Conservation (phyloP, 2,329 filamentous ascomycete species). For the Arthroderma sp. region DNA sequence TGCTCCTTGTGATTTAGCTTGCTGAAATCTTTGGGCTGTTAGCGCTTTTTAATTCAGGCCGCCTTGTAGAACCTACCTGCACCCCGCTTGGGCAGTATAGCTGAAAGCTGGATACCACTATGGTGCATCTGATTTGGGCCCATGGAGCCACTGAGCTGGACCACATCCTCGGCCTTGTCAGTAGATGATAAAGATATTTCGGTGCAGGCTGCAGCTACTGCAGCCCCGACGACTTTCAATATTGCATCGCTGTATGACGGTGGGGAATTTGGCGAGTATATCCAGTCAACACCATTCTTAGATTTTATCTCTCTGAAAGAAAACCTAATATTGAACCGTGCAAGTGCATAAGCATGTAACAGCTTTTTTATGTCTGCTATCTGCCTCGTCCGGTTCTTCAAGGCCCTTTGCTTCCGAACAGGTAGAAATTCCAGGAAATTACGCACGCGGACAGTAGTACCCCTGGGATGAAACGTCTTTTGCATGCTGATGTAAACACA, state of each 20-base stretch:
- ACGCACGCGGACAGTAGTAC: slow-evolving; percentile 45
- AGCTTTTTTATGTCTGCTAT: slow-evolving; percentile 40
- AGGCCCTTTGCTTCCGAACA: slow-evolving; percentile 43
- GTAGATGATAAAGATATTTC: too few species aligned
- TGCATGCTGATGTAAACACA: slow-evolving; percentile 8
- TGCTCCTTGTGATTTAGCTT: slow-evolving; percentile 27
- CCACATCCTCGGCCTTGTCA: too few species aligned
- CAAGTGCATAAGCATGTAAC: slow-evolving; percentile 47
- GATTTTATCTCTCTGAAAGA: slow-evolving; percentile 43
- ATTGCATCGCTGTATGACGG: slow-evolving; percentile 40
- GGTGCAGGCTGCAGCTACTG: slow-evolving; percentile 40
- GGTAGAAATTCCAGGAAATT: slow-evolving; percentile 46
- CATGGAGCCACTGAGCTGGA: too few species aligned
- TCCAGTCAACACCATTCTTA: slow-evolving; percentile 50
- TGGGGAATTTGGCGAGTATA: slow-evolving; percentile 42
- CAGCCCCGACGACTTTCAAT: slow-evolving; percentile 42
- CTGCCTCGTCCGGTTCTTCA: slow-evolving; percentile 39
- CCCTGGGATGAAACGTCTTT: slow-evolving; percentile 42
- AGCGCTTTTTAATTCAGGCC: not conserved
- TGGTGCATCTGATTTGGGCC: too few species aligned
- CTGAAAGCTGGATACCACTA: slow-evolving; percentile 11
- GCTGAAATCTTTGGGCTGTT: slow-evolving; percentile 20
- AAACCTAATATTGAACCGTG: slow-evolving; percentile 43
- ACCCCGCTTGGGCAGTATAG: slow-evolving; percentile 37
- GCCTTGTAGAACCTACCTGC: slow-evolving; percentile 18